Base-by-base conservation (phyloP, 345 rosid genomes). In the Raphanus raphanistrum region DNA sequence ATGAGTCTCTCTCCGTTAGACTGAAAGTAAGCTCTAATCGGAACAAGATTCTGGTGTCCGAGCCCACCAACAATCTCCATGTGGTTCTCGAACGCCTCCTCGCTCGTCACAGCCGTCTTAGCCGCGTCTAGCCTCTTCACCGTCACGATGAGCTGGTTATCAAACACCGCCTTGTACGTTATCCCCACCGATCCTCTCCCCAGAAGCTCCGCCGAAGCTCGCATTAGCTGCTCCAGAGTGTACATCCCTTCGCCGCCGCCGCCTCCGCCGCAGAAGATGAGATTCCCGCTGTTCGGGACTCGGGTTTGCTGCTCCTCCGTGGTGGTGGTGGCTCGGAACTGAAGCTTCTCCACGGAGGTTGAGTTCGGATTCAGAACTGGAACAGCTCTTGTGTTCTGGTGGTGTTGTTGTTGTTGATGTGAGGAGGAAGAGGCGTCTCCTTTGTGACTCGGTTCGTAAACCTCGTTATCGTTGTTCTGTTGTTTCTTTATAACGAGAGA, bases 111-210 rank as follows among this genome's bases (percentile, higher is more conserved):
- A 8, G 90, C 90, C 38, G 92, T 91, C 82, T 92, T 90, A 10
- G 82, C 83, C 0, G 93, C 86, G 9, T 95, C 99, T 3, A 95
- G 80, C 65, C 97, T 84, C 84, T 95, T 95, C 77, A 95, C 98
- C 1, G 93, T 91, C 38, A 95, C 87, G 2, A 92, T 86, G 71
- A 92, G 79, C 76, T 88, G 90, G 61, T 84, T 86, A 70, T 90
- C 97, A 2, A 95, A 86, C 28, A 88, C 90, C 8, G 97, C 98
- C 86, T 95, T 92, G 69, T 91, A 95, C 15, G 96, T 90, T 0
- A 92, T 92, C 72, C 96, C 97, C 2, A 92, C 79, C 0, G 87
- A 83, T 6, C 99, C 99, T 79, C 99, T 88, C 33, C 99, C 99
- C 2, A 92, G 72, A 66, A 95, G 77, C 90, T 92, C 99, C 2